A percentile compares a stretch with the other conserved stretches of the same genome.
Evolutionary conservation across 1,139 yeast species (phyloP).

Genomic region (Geotrichum phurueaensis): DNA sequence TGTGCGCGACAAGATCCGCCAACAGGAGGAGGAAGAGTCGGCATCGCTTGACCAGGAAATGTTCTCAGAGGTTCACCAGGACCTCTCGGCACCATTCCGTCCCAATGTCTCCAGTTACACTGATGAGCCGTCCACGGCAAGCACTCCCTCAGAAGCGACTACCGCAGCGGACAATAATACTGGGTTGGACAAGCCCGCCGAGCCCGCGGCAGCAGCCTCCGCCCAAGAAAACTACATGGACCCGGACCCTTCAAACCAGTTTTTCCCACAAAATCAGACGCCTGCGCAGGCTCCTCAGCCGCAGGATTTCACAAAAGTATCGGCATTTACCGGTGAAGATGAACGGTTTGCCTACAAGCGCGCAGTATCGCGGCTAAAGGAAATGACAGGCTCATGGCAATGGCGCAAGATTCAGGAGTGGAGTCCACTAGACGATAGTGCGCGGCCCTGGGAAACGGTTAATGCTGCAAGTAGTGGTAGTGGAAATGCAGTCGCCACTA

Average conservation of each 20-base stretch:
- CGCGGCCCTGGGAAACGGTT: constrained; percentile 57
- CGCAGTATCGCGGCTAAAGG: constrained; percentile 62
- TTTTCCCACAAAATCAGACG: constrained; percentile 6
- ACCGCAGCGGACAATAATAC: neutral
- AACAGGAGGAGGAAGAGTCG: constrained; percentile 18
- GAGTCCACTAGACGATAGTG: constrained; percentile 48
- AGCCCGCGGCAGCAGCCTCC: neutral
- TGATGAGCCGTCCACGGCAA: constrained; percentile 26
- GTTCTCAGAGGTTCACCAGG: constrained; percentile 60
- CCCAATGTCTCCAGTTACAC: constrained; percentile 59
- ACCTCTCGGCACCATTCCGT: constrained; percentile 56
- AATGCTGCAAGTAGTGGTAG: neutral
- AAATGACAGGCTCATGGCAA: constrained; percentile 53
- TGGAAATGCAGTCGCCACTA: neutral
- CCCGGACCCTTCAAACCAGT: constrained; percentile 14
- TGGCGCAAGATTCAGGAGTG: constrained; percentile 50
- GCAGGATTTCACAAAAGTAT: constrained; percentile 44
- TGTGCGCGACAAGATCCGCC: constrained; percentile 24
- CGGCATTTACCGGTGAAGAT: constrained; percentile 70
- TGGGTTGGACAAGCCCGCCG: neutral
- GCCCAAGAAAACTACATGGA: neutral
- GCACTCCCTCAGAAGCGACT: constrained; percentile 15
- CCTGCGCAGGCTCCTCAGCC: neutral
- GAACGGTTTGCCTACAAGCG: constrained; percentile 69
- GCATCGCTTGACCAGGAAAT: constrained; percentile 55